Base-by-base conservation (phyloP, 1,284 basidiomycete genomes). In the Pisolithus thermaeus region DNA sequence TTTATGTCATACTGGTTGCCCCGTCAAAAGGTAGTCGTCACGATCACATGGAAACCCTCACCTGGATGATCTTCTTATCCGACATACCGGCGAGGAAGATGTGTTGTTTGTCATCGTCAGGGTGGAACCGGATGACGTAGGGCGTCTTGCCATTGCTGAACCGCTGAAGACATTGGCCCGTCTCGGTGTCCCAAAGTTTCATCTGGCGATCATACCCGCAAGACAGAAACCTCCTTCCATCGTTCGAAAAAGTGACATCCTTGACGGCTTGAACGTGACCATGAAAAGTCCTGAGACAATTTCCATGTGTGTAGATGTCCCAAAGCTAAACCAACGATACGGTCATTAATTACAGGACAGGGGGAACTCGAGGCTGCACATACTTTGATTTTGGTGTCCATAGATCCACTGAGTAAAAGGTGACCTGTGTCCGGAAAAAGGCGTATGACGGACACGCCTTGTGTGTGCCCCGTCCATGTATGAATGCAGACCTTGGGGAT, bases 171-270 rank as follows among this genome's bases (percentile, higher is more conserved):
- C 96, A 98, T 71, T 95, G 89, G 1, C 92, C 96, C 0, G 97
- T 98, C 73, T 99, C 97, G 18, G 97, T 98, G 64, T 99, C 95
- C 97, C 97, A 99, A 7, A 98, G 77, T 72, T 99, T 99, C 82
- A 99, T 92, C 65, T 93, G 89, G 49, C 93, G 84, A 70, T 99
- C 97, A 63, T 97, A 99, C 32, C 84, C 88, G 54, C 95, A 93
- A 7, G 92, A 97, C 46, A 99, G 69, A 75, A 99, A 99, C 58
- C 79, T 80, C 30, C 80, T 79, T 1, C 97, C 97, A 58, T 93
- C 89, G 66, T 96, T 96, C 53, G 92, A 92, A 71, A 99, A 99
- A 1, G 84, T 84, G 51, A 99, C 78, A 61, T 99, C 97, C 68
- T 97, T 96, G 57, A 99, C 93, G 18, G 94, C 94, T 65, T 97